Conservation (phyloP, 2,329 filamentous ascomycete species). For the Exophiala dermatitidis region DNA sequence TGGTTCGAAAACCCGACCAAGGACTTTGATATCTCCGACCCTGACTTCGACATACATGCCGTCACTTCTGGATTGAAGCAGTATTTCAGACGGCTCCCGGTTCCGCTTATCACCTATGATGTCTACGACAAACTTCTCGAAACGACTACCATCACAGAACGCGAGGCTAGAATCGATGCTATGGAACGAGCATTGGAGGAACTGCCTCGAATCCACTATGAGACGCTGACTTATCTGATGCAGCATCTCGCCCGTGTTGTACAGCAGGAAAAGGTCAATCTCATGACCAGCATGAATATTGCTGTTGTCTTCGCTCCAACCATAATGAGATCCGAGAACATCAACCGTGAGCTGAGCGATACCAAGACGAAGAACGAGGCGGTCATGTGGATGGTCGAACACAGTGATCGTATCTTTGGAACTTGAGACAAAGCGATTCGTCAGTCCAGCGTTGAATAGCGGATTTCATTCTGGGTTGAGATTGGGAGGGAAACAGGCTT, state of each 20-base stretch:
- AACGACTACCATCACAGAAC: conserved; percentile 46
- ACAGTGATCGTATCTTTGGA: conserved; percentile 72
- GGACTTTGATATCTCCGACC: conserved; percentile 88
- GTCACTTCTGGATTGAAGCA: conserved; percentile 95
- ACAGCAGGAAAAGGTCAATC: conserved; percentile 70
- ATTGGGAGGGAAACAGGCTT: neutral
- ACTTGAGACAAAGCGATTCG: conserved; percentile 4
- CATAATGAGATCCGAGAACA: conserved; percentile 83
- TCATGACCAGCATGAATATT: conserved; percentile 95
- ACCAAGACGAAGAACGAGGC: conserved; percentile 89
- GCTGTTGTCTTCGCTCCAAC: conserved; percentile 97
- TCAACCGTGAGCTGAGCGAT: conserved; percentile 92
- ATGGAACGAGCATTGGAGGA: conserved; percentile 67
- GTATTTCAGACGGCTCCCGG: conserved; percentile 90
- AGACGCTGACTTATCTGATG: conserved; percentile 87
- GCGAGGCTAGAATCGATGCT: conserved; percentile 61
- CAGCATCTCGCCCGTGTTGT: conserved; percentile 89
- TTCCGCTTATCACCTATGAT: conserved; percentile 81
- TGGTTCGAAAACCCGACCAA: conserved; percentile 72
- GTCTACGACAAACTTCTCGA: conserved; percentile 86
- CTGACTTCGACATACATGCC: conserved; percentile 87
- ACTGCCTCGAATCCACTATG: conserved; percentile 75
- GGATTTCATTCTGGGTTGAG: conserved; percentile 6
- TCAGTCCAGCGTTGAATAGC: conserved; percentile 8
- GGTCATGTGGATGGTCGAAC: conserved; percentile 87